Conservation (phyloP, 768 basidiomycete genomes). For the Rhizopogon rudus region DNA sequence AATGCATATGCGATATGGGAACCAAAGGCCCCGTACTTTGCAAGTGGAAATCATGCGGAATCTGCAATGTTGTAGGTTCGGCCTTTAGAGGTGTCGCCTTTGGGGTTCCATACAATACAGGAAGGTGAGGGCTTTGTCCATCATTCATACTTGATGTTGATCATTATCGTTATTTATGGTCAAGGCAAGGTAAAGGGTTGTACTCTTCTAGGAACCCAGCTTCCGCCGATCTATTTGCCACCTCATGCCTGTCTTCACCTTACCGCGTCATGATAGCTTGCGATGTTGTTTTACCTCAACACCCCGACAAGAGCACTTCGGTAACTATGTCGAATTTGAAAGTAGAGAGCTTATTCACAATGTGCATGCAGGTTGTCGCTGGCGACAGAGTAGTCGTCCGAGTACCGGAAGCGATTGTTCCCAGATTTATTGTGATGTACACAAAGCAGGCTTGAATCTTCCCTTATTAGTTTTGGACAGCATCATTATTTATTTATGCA, state of each 20-base stretch:
- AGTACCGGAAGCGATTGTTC: conserved; percentile 49
- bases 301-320: conserved; percentile 18
- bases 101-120: conserved; percentile 44
- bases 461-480: background rate
- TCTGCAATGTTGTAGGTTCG: conserved; percentile 55
- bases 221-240: conserved; percentile 54
- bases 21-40: conserved; percentile 47
- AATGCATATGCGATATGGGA: conserved; percentile 68
- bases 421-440: conserved; percentile 58
- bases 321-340: conserved; percentile 6
- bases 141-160: background rate
- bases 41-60: conserved; percentile 58
- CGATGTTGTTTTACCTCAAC: conserved; percentile 40
- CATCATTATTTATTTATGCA: background rate
- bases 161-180: conserved; percentile 1
- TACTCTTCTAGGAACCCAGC: conserved; percentile 60
- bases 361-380: conserved; percentile 35
- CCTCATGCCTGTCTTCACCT: conserved; percentile 61
- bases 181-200: conserved; percentile 56
- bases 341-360: conserved; percentile 21
- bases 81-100: conserved; percentile 56
- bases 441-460: conserved; percentile 27
- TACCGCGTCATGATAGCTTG: conserved; percentile 64
- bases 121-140: conserved; percentile 37
- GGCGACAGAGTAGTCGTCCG: conserved; percentile 51